Base-by-base conservation (phyloP, 495 filamentous ascomycete species). In the Jackrogersella minutella region DNA sequence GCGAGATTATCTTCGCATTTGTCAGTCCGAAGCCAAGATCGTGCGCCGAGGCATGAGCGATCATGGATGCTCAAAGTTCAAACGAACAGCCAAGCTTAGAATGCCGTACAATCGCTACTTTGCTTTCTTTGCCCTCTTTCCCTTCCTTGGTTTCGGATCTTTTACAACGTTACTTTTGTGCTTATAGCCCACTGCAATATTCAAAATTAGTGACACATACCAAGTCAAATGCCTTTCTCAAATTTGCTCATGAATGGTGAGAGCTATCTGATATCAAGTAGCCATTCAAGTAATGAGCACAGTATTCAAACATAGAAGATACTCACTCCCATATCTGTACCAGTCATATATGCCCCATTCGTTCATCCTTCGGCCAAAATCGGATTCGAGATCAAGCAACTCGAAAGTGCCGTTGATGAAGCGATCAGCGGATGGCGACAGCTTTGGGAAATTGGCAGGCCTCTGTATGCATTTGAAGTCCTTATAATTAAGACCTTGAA, bases 311-410 rank as follows among this genome's bases (percentile, higher is more conserved):
- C 9, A 4, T 31, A 7, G 39, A 41, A 37, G 30, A 58, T 52
- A 73, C 58, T 73, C 41, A 70, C 72, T 75, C 16, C 71, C 71
- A 7, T 60, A 36, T 36, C 57, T 69, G 71, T 71, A 75, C 73
- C 73, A 75, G 11, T 22, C 26, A 16, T 59, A 50, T 1, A 75
- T 43, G 2, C 71, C 73, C 26, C 71, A 60, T 50, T 71, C 59
- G 30, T 72, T 66, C 73, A 75, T 75, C 37, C 64, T 63, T 19
- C 61, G 37, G 7, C 65, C 63, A 14, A 75, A 75, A 21, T 73
- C 68, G 16, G 68, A 49, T 57, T 73, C 64, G 9, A 71, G 73
- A 31, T 56, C 40, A 14, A 73, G 65, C 43, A 73, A 71, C 57
- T 70, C 60, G 21, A 75, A 73, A 8, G 44, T 39, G 4, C 28